Base-by-base conservation (phyloP, 352 stramenopile genomes). In the Pythium vanterpoolii region DNA sequence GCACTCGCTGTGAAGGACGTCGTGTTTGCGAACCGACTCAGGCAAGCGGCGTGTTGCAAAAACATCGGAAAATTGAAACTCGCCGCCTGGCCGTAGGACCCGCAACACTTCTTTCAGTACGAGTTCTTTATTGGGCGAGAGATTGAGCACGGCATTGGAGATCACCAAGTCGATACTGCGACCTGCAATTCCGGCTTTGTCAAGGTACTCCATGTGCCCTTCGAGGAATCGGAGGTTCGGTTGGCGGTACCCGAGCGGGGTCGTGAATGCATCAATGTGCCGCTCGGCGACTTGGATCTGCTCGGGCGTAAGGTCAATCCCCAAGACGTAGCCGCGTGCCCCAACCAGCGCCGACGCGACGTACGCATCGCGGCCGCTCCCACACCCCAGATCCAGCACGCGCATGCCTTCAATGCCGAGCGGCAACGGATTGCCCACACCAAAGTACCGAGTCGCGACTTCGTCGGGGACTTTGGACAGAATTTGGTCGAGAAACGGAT, bases 51-150 rank as follows among this genome's bases (percentile, higher is more conserved):
- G 77, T 53, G 83, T 86, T 19, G 79, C 64, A 68, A 96, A 98
- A 1, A 97, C 88, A 58, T 98, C 92, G 0, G 81, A 96, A 67
- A 98, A 97, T 63, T 97, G 94, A 27, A 98, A 69, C 68, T 97
- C 90, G 30, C 92, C 92, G 30, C 92, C 92, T 9, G 71, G 67
- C 44, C 94, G 95, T 1, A 98, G 64, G 8, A 96, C 66, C 39
- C 83, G 71, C 46, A 84, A 80, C 28, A 88, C 94, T 44, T 91
- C 76, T 36, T 87, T 82, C 52, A 98, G 70, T 9, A 96, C 92
- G 16, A 79, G 75, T 50, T 91, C 76, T 71, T 97, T 98, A 66
- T 97, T 86, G n/a, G 87, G 81, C 59, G 83, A 95, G 0, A 97
- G 68, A 60, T 97, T 98, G 56, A 98, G 93, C 9, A 97, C 89